These are phyloP conservation scores for Trichoderma oligosporum DNA, from an alignment of 2,329 filamentous ascomycete species.

Conservation along the genomic window DNA sequence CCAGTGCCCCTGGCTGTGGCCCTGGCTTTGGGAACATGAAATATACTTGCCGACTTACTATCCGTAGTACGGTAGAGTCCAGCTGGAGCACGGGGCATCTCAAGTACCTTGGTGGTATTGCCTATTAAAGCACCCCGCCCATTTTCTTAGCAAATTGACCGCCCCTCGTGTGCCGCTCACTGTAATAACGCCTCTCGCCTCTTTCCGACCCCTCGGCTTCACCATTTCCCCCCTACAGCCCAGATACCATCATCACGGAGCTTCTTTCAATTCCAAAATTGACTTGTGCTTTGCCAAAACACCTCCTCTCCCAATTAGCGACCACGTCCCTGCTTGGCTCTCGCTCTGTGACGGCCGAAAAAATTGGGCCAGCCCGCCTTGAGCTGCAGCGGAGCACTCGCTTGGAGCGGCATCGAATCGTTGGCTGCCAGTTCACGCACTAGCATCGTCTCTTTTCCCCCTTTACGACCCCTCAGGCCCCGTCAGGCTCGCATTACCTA, in stretches of 20 bases:
- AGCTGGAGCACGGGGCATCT: neutral
- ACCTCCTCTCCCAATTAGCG: slow-evolving; percentile 1
- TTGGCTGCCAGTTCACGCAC: slow-evolving; percentile 7
- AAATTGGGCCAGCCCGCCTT: slow-evolving; percentile 13
- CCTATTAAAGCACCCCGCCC: slow-evolving; percentile 7
- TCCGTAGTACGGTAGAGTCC: too few species aligned
- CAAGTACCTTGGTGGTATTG: neutral
- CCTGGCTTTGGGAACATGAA: neutral
- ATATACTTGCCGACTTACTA: neutral
- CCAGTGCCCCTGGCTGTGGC: slow-evolving; percentile 5
- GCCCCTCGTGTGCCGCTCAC: neutral
- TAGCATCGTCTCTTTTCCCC: slow-evolving; percentile 11
- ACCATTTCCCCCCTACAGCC: neutral
- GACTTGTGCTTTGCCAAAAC: neutral
- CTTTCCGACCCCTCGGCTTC: neutral
- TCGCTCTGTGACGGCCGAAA: neutral
- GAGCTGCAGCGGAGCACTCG: slow-evolving; percentile 5
- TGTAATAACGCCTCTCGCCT: slow-evolving; percentile 5
- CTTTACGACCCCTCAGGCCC: slow-evolving; percentile 18
- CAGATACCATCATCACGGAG: slow-evolving; percentile 7
- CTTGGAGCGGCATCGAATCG: slow-evolving; percentile 6
- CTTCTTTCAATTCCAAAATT: neutral
- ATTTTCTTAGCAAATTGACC: slow-evolving; percentile 6
- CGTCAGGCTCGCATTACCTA: slow-evolving; percentile 17
- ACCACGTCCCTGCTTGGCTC: slow-evolving; percentile 4